Conservation (phyloP, 208 protist species). For the Lotmaria passim region DNA sequence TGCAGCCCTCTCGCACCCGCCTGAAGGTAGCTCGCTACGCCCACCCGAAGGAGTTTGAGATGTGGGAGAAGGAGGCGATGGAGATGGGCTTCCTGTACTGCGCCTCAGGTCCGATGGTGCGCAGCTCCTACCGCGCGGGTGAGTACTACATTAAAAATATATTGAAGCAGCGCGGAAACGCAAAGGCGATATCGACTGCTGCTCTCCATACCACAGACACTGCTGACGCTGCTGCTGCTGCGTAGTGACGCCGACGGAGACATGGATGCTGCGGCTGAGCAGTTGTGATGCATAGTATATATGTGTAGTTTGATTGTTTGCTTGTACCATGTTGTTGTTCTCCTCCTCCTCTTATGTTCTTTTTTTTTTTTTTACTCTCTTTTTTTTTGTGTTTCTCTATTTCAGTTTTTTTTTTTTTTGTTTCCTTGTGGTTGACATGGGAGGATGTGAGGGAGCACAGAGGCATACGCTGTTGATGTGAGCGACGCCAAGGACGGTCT, state of each 20-base stretch:
- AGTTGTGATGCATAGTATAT: not conserved
- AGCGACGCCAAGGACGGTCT: too few relatives aligned
- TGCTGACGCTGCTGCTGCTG: slow-evolving; percentile 17
- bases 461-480: too few relatives aligned
- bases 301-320: not conserved
- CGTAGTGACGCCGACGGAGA: not conserved
- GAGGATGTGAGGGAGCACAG: too few relatives aligned
- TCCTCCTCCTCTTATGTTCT: not conserved
- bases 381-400: not conserved
- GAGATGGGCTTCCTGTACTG: slow-evolving; percentile 97
- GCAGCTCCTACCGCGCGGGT: slow-evolving; percentile 96
- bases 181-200: not conserved
- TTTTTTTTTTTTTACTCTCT: not conserved
- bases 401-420: not conserved
- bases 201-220: slow-evolving; percentile 3
- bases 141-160: slow-evolving; percentile 97
- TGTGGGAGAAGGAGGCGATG: slow-evolving; percentile 94
- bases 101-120: slow-evolving; percentile 95
- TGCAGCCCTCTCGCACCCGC: slow-evolving; percentile 95
- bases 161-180: slow-evolving; percentile 66
- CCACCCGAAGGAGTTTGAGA: slow-evolving; percentile 96
- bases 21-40: slow-evolving; percentile 98
- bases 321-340: not conserved
- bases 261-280: not conserved
- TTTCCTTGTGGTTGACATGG: too few relatives aligned